These are phyloP conservation scores for Dipodascus geniculatus DNA, from an alignment of 805 yeast species.

Conservation along the genomic window DNA sequence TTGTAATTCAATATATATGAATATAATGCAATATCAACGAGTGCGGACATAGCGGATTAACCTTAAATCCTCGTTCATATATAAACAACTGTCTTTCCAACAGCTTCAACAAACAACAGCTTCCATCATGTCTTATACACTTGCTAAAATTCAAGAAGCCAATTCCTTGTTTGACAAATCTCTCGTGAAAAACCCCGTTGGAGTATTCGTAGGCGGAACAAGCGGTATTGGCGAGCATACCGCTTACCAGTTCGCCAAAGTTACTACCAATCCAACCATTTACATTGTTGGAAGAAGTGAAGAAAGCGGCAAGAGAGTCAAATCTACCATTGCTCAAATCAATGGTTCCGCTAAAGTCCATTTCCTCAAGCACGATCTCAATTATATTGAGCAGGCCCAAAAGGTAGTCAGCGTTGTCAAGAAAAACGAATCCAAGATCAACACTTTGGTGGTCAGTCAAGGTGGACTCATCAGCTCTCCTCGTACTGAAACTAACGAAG, in stretches of 20 bases:
- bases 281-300: slow-evolving; percentile 14
- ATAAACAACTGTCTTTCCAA: too few species aligned
- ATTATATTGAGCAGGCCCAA: slow-evolving; percentile 5
- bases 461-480: slow-evolving; percentile 25
- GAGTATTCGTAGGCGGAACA: slow-evolving; percentile 15
- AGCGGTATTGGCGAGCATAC: slow-evolving; percentile 14
- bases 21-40: too few species aligned
- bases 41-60: too few species aligned
- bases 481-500: slow-evolving; percentile 20
- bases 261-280: slow-evolving; percentile 11
- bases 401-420: slow-evolving; percentile 3
- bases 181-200: slow-evolving; percentile 8
- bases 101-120: background rate
- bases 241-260: slow-evolving; percentile 11
- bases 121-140: background rate
- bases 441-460: slow-evolving; percentile 9
- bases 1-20: too few species aligned
- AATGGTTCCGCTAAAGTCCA: slow-evolving; percentile 8
- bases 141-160: background rate
- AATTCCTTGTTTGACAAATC: background rate
- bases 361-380: slow-evolving; percentile 7
- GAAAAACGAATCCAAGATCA: slow-evolving; percentile 9
- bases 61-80: too few species aligned
- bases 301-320: slow-evolving; percentile 7
- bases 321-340: slow-evolving; percentile 8